A percentile compares a stretch with the other conserved stretches of the same genome.
Evolutionary conservation across 1,139 yeast species (phyloP).

Genomic region (Blastobotrys serpentis): DNA sequence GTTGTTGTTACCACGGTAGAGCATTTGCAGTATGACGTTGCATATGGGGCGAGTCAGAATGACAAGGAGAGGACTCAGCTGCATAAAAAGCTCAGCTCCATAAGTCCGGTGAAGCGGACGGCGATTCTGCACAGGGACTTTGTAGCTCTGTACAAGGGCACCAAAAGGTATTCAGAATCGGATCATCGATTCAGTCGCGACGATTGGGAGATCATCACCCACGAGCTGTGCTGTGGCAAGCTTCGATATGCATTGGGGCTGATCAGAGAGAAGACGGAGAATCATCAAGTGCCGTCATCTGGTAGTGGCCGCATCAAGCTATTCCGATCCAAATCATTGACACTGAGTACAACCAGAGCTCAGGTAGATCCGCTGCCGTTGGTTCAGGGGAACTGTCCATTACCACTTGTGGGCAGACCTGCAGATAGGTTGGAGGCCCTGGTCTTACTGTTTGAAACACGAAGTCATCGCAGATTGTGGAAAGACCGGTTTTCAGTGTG

Average conservation of each 20-base stretch:
- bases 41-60: background rate
- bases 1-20: slow-evolving; percentile 1
- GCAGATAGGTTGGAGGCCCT: slow-evolving; percentile 12
- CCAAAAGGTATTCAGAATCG: background rate
- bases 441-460: slow-evolving; percentile 14
- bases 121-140: slow-evolving; percentile 6
- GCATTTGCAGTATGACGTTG: slow-evolving; percentile 7
- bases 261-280: slow-evolving; percentile 6
- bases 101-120: slow-evolving; percentile 7
- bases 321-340: background rate
- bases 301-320: slow-evolving; percentile 2
- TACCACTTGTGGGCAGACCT: slow-evolving; percentile 7
- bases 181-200: background rate
- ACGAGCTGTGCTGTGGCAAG: slow-evolving; percentile 10
- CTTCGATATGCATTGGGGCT: slow-evolving; percentile 11
- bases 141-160: slow-evolving; percentile 3
- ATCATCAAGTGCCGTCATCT: slow-evolving; percentile 7
- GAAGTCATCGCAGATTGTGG: slow-evolving; percentile 16
- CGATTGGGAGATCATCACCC: slow-evolving; percentile 8
- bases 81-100: background rate
- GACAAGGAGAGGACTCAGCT: background rate
- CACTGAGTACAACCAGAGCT: background rate
- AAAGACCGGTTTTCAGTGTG: slow-evolving; percentile 17
- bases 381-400: slow-evolving; percentile 5
- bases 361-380: slow-evolving; percentile 8